Base-by-base conservation (phyloP, 73 alveolate genomes). In the Blepharisma stoltei region DNA sequence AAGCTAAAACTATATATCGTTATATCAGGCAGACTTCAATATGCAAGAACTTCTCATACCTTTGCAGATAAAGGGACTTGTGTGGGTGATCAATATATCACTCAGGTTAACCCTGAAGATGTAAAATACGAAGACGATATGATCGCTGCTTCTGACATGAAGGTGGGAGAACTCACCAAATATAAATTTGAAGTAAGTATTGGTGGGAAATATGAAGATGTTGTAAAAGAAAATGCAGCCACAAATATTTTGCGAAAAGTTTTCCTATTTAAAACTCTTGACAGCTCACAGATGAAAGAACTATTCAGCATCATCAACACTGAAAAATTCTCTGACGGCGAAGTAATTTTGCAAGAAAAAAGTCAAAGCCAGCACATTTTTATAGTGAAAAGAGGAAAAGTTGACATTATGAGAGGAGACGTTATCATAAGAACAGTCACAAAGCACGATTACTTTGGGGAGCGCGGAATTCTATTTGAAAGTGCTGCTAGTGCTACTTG, bases 371-470 rank as follows among this genome's bases (percentile, higher is more conserved):
- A 71, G 14, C 67, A 81, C 68, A 71, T 85, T 65, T 85, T n/a
- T 48, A 81, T 85, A 23, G 70, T 85, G 0, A 85, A 85, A 85
- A 81, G 80, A 54, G 93, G 93, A 54, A 38, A 54, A 54, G 80
- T 85, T 81, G 93, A 85, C 27, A 47, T 81, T 60, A 60, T 45
- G 67, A 69, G 73, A 38, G 71, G 75, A 54, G 80, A 46, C 38
- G 79, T 71, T 43, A 52, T 45, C 46, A 60, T 81, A 1, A 85
- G 81, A 82, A 85, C 87, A 45, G 73, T 85, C 41, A 81, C 80
- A 47, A 86, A 85, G 55, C 85, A 81, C 46, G 88, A 85, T 81
- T 85, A 82, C 65, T 73, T 89, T 69, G 90, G 84, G 6, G 93
- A 82, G 55, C 76, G 87, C 70, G 79, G 83, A 46, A 68, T 85